Evolutionary conservation across 2,329 filamentous ascomycete genomes (phyloP), one percentile per base, ranked within the genome.

Genomic region (Onygenales sp.): DNA sequence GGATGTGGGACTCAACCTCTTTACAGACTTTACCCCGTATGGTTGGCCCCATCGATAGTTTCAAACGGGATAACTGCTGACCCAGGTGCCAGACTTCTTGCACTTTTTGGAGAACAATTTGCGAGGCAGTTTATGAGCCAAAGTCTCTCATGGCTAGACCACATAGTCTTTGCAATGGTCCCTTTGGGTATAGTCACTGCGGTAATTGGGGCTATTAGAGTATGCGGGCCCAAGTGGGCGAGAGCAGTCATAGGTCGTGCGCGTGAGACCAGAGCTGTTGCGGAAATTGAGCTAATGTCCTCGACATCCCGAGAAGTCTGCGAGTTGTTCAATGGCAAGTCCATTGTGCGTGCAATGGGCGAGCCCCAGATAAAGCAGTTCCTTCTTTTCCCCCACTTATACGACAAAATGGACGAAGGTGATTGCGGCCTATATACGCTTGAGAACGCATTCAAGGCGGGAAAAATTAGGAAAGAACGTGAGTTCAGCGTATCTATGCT

Each of bases 61-160:
- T 10, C 6, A 39, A 10, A 39, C 13, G 36, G 36, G 36, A 39
- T 39, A 39, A 39, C 13, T 39, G 36, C 36, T 39, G 6, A 39
- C 13, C 36, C 36, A n/a, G 36, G 13, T 9, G 36, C 6, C 13
- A 39, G 36, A 39, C 36, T 39, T 4, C 66, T 71, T 10, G 58
- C 64, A 6, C 62, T 74, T 1, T 77, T 77, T 37, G 74, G 74
- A 0, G 74, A 77, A 39, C 63, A 69, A 31, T 67, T 76, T 3
- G 71, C 73, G 0, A 76, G 71, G 59, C 74, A 77, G 57, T 77
- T 74, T 51, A 65, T 77, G 27, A 75, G 71, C 45, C 67, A 75
- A 32, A 68, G 70, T 0, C 63, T 71, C 2, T 67, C 63, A 2
- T 62, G 67, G 46, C 59, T 70, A 0, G 76, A 78, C 40, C 69